phyloP scores from a whole-genome alignment of 352 stramenopile genomes.

The Pythium brachiatum region DNA sequence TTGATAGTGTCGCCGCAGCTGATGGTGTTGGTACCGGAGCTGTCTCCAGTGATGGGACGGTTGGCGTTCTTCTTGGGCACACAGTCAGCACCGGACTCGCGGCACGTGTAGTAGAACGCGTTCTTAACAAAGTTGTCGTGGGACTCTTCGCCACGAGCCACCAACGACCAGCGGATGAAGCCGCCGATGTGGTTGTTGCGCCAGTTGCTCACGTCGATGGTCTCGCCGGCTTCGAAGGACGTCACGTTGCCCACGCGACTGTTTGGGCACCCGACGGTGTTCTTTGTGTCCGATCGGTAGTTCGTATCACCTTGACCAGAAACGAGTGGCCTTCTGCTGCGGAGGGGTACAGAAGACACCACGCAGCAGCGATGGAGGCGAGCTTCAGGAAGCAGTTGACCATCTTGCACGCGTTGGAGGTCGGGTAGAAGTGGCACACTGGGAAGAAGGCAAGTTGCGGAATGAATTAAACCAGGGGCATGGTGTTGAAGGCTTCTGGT shows the following conservation, averaged over 20 bases:
- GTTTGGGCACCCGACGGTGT: neutral
- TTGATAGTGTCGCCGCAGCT: constrained; percentile 21
- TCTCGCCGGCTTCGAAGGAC: neutral
- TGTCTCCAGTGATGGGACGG: constrained; percentile 13
- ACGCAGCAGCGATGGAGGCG: neutral
- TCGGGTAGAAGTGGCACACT: neutral
- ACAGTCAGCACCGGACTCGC: constrained; percentile 27
- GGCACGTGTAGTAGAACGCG: constrained; percentile 31
- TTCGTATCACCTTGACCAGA: neutral
- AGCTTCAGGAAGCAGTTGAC: neutral
- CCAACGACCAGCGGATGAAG: constrained; percentile 34
- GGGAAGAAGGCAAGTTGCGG: neutral
- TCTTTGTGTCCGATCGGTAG: neutral
- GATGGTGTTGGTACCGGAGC: constrained; percentile 14
- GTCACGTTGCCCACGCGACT: neutral
- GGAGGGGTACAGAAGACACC: neutral
- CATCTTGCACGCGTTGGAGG: neutral
- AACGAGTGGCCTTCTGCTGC: neutral
- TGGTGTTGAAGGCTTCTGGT: neutral
- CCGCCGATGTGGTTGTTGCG: constrained; percentile 35
- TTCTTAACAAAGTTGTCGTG: constrained; percentile 24
- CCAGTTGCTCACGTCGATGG: constrained; percentile 23
- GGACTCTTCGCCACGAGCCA: constrained; percentile 20
- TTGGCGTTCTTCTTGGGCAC: constrained; percentile 15
- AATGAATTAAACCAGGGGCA: too few species aligned